These are phyloP conservation scores for Letharia lupina DNA, from an alignment of 495 filamentous ascomycete genomes.

Conservation along the genomic window DNA sequence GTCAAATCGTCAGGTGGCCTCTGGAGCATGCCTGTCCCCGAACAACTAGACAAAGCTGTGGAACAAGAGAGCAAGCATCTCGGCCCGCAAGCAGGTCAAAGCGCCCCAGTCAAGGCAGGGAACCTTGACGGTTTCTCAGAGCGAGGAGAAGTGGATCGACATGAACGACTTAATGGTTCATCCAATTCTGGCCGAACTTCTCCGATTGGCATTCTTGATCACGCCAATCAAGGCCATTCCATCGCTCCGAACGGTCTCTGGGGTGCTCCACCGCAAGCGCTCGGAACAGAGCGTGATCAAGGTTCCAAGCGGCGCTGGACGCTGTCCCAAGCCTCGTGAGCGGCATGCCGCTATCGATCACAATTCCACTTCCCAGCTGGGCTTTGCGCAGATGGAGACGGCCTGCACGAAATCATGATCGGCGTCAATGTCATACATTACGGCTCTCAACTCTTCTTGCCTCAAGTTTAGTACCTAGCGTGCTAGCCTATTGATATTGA, in stretches of 20 bases:
- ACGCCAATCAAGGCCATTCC: conserved; percentile 6
- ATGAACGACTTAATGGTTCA: conserved; percentile 4
- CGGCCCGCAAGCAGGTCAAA: background rate
- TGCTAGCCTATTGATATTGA: background rate
- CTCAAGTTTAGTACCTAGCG: background rate
- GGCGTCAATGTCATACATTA: background rate
- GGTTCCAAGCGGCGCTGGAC: conserved; percentile 26
- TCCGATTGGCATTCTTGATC: background rate
- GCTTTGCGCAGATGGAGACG: background rate
- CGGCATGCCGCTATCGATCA: background rate
- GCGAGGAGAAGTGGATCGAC: background rate
- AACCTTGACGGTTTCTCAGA: conserved; percentile 5
- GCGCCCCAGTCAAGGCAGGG: background rate
- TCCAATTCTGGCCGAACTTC: background rate
- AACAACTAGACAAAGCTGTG: background rate
- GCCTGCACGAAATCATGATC: background rate
- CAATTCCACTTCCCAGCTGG: background rate
- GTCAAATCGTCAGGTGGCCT: conserved; percentile 16
- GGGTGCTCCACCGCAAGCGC: conserved; percentile 19
- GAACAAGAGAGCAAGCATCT: conserved; percentile 4
- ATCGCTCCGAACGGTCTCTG: conserved; percentile 23
- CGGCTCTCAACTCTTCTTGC: background rate
- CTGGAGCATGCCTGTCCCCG: conserved; percentile 22
- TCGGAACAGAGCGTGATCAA: conserved; percentile 18
- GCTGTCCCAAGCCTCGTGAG: conserved; percentile 15